Percentiles rank a stretch among this genome's conserved stretches.
Conservation (phyloP, 2,329 filamentous ascomycete genomes). For the Curvularia lunata region DNA sequence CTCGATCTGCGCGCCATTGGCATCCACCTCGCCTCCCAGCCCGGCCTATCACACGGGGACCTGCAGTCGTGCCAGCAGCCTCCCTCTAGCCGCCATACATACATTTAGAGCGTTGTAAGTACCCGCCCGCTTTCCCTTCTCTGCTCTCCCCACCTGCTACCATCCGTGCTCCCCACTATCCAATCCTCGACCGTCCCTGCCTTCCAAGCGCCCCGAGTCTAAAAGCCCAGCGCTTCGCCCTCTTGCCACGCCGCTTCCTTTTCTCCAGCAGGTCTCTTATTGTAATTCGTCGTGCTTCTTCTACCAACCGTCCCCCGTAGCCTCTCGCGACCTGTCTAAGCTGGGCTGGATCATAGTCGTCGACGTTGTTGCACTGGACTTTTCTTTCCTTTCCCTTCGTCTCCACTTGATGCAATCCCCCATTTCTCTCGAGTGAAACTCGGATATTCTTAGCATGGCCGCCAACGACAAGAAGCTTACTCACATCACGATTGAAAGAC, state of each 20-base stretch:
- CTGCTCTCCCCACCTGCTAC: constrained; percentile 41
- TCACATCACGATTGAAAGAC: constrained; percentile 51
- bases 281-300: constrained; percentile 49
- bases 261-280: constrained; percentile 52
- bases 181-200: constrained; percentile 34
- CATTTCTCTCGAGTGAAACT: constrained; percentile 39
- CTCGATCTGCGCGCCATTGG: constrained; percentile 38
- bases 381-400: constrained; percentile 17
- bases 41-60: constrained; percentile 43
- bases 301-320: constrained; percentile 34
- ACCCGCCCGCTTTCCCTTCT: constrained; percentile 47
- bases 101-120: constrained; percentile 49
- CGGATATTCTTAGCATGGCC: constrained; percentile 52
- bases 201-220: constrained; percentile 50
- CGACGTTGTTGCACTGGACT: constrained; percentile 41
- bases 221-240: constrained; percentile 50
- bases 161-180: constrained; percentile 38
- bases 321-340: constrained; percentile 45
- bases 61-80: constrained; percentile 42
- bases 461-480: constrained; percentile 54
- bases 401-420: constrained; percentile 44
- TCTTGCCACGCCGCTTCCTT: constrained; percentile 40
- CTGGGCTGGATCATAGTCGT: constrained; percentile 49
- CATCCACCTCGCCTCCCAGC: constrained; percentile 38
- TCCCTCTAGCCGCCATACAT: constrained; percentile 46